Conservation (phyloP, 305 asterid genomes). For the Solanum hybrid region DNA sequence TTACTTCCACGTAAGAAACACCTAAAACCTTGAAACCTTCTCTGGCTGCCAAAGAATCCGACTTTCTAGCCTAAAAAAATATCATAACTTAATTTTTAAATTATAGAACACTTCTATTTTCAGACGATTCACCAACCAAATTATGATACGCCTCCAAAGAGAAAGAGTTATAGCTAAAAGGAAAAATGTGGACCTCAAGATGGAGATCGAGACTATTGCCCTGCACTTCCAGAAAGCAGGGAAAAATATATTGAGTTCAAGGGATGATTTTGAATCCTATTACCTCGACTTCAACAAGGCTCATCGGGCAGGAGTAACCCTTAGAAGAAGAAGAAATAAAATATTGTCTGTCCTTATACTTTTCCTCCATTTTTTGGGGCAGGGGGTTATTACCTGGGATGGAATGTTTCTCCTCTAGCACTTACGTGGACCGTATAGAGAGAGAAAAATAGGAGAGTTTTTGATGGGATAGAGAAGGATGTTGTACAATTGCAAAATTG, state of each 20-base stretch:
- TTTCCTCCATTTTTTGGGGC: neutral
- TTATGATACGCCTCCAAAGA: neutral
- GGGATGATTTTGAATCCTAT: neutral
- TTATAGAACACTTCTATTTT: neutral
- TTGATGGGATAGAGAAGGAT: neutral
- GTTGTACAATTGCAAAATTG: neutral
- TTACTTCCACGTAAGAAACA: neutral
- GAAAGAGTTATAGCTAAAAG: neutral
- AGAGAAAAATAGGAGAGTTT: neutral
- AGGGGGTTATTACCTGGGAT: neutral
- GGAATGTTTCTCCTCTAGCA: neutral
- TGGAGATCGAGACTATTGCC: neutral
- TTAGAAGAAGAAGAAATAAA: neutral
- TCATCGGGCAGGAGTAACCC: neutral
- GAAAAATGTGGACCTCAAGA: neutral
- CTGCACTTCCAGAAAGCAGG: neutral
- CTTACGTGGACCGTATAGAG: neutral
- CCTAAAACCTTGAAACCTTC: neutral
- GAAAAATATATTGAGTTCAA: neutral
- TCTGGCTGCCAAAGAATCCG: neutral
- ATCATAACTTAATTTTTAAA: neutral
- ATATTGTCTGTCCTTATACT: neutral
- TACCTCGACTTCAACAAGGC: neutral
- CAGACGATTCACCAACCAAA: neutral
- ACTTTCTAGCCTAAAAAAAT: neutral